phyloP scores from a whole-genome alignment of 306 rosid genomes.

The Quercus berberidifolia region DNA sequence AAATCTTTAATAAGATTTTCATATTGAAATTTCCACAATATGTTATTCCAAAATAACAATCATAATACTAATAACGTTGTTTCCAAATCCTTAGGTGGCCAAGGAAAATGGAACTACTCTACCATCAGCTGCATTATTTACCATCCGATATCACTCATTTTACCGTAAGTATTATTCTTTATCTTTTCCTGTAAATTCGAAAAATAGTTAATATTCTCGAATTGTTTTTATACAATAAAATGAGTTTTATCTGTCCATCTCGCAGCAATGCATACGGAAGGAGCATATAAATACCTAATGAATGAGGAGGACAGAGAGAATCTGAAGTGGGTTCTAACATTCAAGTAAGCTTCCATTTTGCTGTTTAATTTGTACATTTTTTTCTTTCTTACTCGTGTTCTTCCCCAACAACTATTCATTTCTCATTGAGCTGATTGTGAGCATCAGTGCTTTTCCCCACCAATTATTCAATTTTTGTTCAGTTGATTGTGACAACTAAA shows the following conservation, averaged over 20 bases:
- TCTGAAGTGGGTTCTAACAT: not conserved
- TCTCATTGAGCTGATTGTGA: no score
- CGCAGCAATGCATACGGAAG: not conserved
- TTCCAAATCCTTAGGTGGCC: constrained; percentile 30
- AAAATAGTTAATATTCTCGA: no score
- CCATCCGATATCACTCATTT: constrained; percentile 45
- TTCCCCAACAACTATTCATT: no score
- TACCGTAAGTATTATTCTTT: constrained; percentile 22
- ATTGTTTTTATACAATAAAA: not conserved
- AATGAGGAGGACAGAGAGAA: not conserved
- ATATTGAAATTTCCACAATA: no score
- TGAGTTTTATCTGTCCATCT: not conserved
- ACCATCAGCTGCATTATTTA: constrained; percentile 36
- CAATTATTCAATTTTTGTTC: not conserved
- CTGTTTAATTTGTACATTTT: not conserved
- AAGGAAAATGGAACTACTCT: constrained; percentile 35
- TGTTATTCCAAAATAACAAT: no score
- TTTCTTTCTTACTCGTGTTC: not conserved
- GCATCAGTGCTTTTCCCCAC: no score
- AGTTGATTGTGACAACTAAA: not conserved
- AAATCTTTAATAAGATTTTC: not conserved
- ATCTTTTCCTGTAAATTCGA: not conserved
- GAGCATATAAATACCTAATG: constrained; percentile 1
- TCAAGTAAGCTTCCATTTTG: constrained; percentile 1
- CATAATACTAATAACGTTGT: not conserved